These are phyloP conservation scores for Entomortierella beljakovae DNA, from an alignment of 192 early-diverging fungal species.

Conservation along the genomic window DNA sequence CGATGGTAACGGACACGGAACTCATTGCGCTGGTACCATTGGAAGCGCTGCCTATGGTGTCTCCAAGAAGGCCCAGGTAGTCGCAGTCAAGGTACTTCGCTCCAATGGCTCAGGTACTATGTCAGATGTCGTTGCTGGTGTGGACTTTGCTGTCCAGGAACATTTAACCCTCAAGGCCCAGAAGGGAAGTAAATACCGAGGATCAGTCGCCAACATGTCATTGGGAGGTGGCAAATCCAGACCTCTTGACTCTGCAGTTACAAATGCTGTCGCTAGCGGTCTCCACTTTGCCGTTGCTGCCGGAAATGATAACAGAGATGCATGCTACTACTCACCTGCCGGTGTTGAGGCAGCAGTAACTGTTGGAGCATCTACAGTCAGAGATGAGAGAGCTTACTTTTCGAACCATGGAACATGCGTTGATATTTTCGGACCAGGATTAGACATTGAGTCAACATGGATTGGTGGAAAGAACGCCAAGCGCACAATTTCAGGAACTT, in stretches of 20 bases:
- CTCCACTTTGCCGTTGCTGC: conserved; percentile 95
- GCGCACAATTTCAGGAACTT: conserved; percentile 93
- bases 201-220: conserved; percentile 94
- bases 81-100: conserved; percentile 94
- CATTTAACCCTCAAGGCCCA: conserved; percentile 51
- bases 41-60: conserved; percentile 87
- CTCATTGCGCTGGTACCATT: conserved; percentile 93
- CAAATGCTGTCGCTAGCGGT: conserved; percentile 78
- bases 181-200: conserved; percentile 74
- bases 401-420: conserved; percentile 87
- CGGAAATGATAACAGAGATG: conserved; percentile 94
- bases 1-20: conserved; percentile 86
- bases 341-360: conserved; percentile 74
- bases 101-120: conserved; percentile 85
- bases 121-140: conserved; percentile 76
- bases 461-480: conserved; percentile 77
- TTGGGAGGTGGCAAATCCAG: conserved; percentile 87
- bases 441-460: conserved; percentile 65
- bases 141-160: conserved; percentile 62
- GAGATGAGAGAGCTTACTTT: conserved; percentile 86
- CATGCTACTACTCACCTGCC: conserved; percentile 90
- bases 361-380: conserved; percentile 89
- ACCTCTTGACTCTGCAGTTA: conserved; percentile 83
- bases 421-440: conserved; percentile 95
- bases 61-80: conserved; percentile 84